Base-by-base conservation (phyloP, 345 rosid species). In the Laguncularia racemosa region DNA sequence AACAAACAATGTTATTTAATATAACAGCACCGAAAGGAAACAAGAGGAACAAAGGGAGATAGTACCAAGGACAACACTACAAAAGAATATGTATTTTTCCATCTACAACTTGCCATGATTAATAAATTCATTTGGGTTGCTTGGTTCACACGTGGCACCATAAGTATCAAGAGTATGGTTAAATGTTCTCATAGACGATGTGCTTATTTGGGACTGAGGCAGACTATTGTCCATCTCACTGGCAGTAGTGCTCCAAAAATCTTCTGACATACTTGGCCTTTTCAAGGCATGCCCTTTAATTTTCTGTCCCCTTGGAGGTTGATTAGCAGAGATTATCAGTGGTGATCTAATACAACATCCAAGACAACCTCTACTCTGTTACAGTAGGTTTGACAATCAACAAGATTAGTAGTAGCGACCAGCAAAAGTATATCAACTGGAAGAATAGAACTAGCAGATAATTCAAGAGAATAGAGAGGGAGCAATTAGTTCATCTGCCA, bases 291-390 rank as follows among this genome's bases (percentile, higher is more conserved):
- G 73, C 56, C 78, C 85, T 75, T 74, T 79, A 59, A 63, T 69
- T 65, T 76, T 73, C 67, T 76, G 48, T 50, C 84, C 78, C 66
- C 81, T 78, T 59, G 90, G 66, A 33, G 83, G 75, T 57, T 78
- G 80, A 63, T 79, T 82, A 56, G 67, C 80, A 45, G 76, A 63
- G 20, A 68, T 63, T 67, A 62, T 65, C 60, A 69, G 59, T 40
- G 82, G 63, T 46, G 78, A 81, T 67, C 76, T 81, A 58, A 53
- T 61, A 69, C 71, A 80, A 84, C 95, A 76, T 78, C 89, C 92
- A 71, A 88, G 80, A 81, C 96, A 91, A 81, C 91, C 88, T 80
- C 96, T 82, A 87, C 81, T 78, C 97, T 91, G 96, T 87, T 81
- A 67, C 82, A 83, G 81, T 66, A 81, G 74, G 70, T 59, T 60